Evolutionary conservation across 2,329 filamentous ascomycete species (phyloP).

Genomic region (Xylariomycetidae sp.): DNA sequence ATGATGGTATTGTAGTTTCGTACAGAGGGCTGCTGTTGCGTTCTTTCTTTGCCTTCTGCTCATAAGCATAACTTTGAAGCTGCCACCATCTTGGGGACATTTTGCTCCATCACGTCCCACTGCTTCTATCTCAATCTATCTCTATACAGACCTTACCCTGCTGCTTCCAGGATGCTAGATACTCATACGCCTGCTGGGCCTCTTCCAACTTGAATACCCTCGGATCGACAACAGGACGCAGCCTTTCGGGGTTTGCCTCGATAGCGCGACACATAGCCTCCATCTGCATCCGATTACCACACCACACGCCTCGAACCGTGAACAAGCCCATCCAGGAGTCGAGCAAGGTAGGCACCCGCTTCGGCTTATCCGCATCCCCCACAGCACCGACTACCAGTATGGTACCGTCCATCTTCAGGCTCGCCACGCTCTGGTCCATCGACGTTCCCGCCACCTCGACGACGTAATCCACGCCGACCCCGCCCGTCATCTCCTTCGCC

Average conservation of each 20-base stretch:
- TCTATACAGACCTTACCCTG: slow-evolving; percentile 33
- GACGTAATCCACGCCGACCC: slow-evolving; percentile 36
- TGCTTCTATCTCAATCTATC: too few species aligned
- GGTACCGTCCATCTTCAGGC: slow-evolving; percentile 35
- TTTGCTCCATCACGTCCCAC: too few species aligned
- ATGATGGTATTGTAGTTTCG: too few species aligned
- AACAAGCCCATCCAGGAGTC: slow-evolving; percentile 31
- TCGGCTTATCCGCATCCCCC: slow-evolving; percentile 20
- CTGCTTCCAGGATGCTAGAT: slow-evolving; percentile 29
- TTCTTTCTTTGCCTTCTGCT: too few species aligned
- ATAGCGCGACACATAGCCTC: slow-evolving; percentile 48
- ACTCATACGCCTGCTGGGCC: slow-evolving; percentile 38
- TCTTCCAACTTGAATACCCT: slow-evolving; percentile 41
- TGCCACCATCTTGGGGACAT: too few species aligned
- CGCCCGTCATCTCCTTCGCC: slow-evolving; percentile 31
- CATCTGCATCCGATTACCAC: slow-evolving; percentile 42
- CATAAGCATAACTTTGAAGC: too few species aligned
- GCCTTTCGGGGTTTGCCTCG: slow-evolving; percentile 38
- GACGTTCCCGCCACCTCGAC: slow-evolving; percentile 39
- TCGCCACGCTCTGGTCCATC: slow-evolving; percentile 34
- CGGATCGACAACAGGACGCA: slow-evolving; percentile 40
- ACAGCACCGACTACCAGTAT: slow-evolving; percentile 35
- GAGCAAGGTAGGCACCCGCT: slow-evolving; percentile 13
- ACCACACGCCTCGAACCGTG: slow-evolving; percentile 41
- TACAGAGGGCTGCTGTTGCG: too few species aligned